Evolutionary conservation across 1,284 basidiomycete genomes (phyloP).

Genomic region (Marasmius tenuissimus): DNA sequence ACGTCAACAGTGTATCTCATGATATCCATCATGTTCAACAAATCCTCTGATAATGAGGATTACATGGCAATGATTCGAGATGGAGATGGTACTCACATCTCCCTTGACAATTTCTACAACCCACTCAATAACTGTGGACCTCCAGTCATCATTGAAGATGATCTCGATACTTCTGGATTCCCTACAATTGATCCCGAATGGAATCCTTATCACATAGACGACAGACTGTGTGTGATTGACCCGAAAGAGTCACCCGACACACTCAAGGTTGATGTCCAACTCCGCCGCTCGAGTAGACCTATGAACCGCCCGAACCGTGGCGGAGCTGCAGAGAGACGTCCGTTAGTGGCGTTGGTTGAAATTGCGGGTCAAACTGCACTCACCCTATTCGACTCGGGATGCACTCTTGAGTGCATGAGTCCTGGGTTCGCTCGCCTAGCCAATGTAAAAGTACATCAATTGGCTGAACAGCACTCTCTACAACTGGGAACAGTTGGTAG

Average conservation of each 20-base stretch:
- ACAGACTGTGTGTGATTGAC: not conserved
- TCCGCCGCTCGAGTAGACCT: not conserved
- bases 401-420: constrained; percentile 12
- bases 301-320: constrained; percentile 2
- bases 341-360: constrained; percentile 2
- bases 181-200: not conserved
- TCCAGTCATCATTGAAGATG: not conserved
- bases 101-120: not conserved
- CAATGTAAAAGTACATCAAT: constrained; percentile 2
- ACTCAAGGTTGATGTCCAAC: not conserved
- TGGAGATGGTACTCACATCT: not conserved
- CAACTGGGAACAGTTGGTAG: constrained; percentile 16
- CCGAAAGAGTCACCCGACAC: not conserved
- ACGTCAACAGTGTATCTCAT: too few relatives aligned
- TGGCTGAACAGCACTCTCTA: constrained; percentile 12
- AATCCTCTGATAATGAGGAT: too few relatives aligned
- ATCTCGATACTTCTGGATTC: not conserved
- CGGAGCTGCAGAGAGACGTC: not conserved
- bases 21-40: too few relatives aligned
- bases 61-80: not conserved
- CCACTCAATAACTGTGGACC: not conserved
- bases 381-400: constrained; percentile 14
- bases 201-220: not conserved
- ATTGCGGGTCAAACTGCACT: constrained; percentile 11
- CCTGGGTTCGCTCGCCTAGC: constrained; percentile 9